A percentile compares a stretch with the other conserved stretches of the same genome.
Conservation (phyloP, 371 early-diverging fungal species). For the Zychaea mexicana region DNA sequence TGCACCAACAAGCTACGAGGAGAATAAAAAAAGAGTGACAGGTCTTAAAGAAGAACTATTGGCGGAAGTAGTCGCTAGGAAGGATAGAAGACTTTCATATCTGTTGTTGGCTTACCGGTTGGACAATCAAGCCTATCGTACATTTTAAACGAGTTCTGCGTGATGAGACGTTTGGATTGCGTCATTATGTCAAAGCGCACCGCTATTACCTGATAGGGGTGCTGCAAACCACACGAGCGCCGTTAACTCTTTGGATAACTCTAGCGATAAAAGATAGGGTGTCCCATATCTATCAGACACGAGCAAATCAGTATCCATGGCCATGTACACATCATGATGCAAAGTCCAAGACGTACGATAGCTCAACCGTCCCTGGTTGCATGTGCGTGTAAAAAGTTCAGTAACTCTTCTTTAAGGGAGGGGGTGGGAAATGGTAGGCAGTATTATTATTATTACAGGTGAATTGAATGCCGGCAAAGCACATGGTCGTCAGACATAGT, state of each 20-base stretch:
- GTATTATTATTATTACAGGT: background rate
- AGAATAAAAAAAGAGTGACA: too few relatives aligned
- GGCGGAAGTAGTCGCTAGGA: background rate
- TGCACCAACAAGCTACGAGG: constrained; percentile 66
- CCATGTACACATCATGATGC: constrained; percentile 3
- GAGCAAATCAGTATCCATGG: background rate
- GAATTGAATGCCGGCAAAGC: constrained; percentile 8
- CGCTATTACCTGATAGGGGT: constrained; percentile 72
- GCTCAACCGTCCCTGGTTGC: constrained; percentile 51
- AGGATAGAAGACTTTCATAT: background rate
- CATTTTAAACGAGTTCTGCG: background rate
- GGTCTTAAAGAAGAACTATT: too few relatives aligned
- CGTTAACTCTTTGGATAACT: constrained; percentile 66
- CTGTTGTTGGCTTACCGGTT: constrained; percentile 15
- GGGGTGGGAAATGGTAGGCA: background rate
- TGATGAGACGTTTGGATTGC: background rate
- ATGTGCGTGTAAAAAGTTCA: background rate
- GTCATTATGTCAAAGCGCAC: background rate
- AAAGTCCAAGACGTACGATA: constrained; percentile 44
- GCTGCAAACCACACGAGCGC: constrained; percentile 80
- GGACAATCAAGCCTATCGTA: constrained; percentile 53
- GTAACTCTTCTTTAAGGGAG: background rate
- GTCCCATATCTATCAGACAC: constrained; percentile 74
- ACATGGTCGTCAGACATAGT: background rate
- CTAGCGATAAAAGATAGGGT: constrained; percentile 72